These are phyloP conservation scores for Fibroporia radiculosa DNA, from an alignment of 768 basidiomycete genomes.

Conservation along the genomic window DNA sequence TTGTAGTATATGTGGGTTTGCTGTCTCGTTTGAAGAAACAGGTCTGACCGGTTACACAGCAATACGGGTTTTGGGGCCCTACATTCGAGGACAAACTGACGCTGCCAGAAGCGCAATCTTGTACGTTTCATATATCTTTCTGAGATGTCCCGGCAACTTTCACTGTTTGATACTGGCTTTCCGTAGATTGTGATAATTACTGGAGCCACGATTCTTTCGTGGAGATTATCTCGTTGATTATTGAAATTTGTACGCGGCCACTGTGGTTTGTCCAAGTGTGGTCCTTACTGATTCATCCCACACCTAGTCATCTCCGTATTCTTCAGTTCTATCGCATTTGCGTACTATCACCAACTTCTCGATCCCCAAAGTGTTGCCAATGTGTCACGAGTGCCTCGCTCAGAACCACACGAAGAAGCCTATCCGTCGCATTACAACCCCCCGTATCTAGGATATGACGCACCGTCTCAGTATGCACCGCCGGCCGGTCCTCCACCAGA, in stretches of 20 bases:
- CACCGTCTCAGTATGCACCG: conserved; percentile 22
- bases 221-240: conserved; percentile 55
- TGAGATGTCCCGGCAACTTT: background rate
- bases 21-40: background rate
- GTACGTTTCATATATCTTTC: background rate
- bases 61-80: conserved; percentile 25
- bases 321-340: conserved; percentile 60
- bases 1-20: conserved; percentile 26
- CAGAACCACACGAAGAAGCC: conserved; percentile 22
- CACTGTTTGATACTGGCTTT: background rate
- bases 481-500: conserved; percentile 21
- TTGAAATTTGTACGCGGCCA: conserved; percentile 44
- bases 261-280: background rate
- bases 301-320: conserved; percentile 45
- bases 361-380: conserved; percentile 59
- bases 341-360: conserved; percentile 67
- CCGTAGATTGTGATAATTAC: conserved; percentile 49
- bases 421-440: conserved; percentile 51
- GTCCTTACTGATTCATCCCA: background rate
- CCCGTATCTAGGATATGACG: conserved; percentile 26
- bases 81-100: conserved; percentile 13
- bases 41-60: conserved; percentile 7
- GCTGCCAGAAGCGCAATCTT: conserved; percentile 28
- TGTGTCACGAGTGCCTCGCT: conserved; percentile 34
- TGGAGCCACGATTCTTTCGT: conserved; percentile 65